A percentile compares a stretch with the other conserved stretches of the same genome.
Conservation (phyloP, 2,329 filamentous ascomycete species). For the Cladosporium sp. region DNA sequence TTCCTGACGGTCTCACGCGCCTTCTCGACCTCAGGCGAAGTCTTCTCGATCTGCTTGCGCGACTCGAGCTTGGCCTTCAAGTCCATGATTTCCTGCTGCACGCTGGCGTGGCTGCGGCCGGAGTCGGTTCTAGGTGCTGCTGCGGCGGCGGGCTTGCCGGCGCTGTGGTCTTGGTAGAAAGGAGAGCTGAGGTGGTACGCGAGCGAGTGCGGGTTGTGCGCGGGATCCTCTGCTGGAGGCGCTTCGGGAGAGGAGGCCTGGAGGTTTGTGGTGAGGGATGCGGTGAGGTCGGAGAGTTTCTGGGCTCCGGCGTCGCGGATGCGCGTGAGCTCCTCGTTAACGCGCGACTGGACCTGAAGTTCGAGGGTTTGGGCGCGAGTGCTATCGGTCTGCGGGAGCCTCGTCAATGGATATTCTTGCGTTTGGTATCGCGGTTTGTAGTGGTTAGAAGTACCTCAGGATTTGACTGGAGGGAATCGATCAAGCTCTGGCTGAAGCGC, state of each 20-base stretch:
- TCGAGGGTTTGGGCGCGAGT: slow-evolving; percentile 80
- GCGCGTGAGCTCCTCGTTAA: slow-evolving; percentile 77
- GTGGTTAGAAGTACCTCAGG: slow-evolving; percentile 62
- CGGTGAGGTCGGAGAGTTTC: slow-evolving; percentile 64
- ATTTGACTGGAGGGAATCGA: slow-evolving; percentile 78
- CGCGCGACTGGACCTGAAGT: slow-evolving; percentile 82
- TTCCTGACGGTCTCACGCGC: slow-evolving; percentile 72
- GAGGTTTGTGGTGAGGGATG: slow-evolving; percentile 39
- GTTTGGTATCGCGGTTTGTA: not conserved
- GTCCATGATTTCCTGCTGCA: slow-evolving; percentile 55
- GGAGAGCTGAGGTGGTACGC: slow-evolving; percentile 30
- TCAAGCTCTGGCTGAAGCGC: slow-evolving; percentile 73
- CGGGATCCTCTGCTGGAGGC: slow-evolving; percentile 9
- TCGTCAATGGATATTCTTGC: not conserved
- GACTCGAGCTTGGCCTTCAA: slow-evolving; percentile 47
- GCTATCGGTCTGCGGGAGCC: slow-evolving; percentile 67
- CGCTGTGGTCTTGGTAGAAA: slow-evolving; percentile 35
- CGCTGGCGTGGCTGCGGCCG: slow-evolving; percentile 47
- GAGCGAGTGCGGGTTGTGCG: slow-evolving; percentile 25
- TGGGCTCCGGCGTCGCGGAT: slow-evolving; percentile 68
- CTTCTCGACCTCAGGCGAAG: slow-evolving; percentile 68
- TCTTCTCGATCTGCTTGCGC: slow-evolving; percentile 55
- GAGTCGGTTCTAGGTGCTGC: slow-evolving; percentile 37
- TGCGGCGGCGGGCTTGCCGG: slow-evolving; percentile 18
- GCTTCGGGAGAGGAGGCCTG: slow-evolving; percentile 27